phyloP scores from a whole-genome alignment of 345 rosid species.

The Lepidium sativum region DNA sequence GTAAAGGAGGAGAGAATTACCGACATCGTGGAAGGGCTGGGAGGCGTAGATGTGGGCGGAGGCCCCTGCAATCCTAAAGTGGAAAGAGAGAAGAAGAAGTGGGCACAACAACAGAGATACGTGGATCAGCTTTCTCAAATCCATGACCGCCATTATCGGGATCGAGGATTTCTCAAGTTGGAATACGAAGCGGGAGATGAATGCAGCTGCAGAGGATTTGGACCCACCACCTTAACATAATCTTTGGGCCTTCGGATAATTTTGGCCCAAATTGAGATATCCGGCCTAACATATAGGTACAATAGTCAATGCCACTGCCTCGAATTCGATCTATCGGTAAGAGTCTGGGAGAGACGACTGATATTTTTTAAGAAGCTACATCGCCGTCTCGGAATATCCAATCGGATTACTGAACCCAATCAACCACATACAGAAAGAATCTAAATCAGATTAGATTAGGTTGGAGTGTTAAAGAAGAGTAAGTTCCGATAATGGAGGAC shows the following conservation, averaged over 20 bases:
- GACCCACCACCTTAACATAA: conserved; percentile 2
- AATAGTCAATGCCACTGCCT: conserved; percentile 24
- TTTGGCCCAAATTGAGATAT: background rate
- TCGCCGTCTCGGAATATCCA: conserved; percentile 15
- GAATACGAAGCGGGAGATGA: background rate
- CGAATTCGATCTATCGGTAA: background rate
- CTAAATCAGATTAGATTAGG: background rate
- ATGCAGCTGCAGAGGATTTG: conserved; percentile 1
- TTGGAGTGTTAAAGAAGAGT: background rate
- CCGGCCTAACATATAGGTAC: background rate
- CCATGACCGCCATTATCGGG: conserved; percentile 38
- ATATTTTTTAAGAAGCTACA: no score
- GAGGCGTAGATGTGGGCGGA: conserved; percentile 67
- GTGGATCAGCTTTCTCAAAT: conserved; percentile 5
- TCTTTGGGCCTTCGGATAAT: background rate
- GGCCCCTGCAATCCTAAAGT: conserved; percentile 24
- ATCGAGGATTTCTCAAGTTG: background rate
- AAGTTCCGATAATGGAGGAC: conserved; percentile 7
- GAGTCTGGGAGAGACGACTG: no score
- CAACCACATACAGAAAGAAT: background rate
- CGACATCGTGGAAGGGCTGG: conserved; percentile 65
- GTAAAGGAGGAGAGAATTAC: conserved; percentile 75
- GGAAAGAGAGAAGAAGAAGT: conserved; percentile 23
- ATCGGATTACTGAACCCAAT: background rate
- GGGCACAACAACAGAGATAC: conserved; percentile 7